Base-by-base conservation (phyloP, 148 eudicot genomes). In the Silene latifolia region DNA sequence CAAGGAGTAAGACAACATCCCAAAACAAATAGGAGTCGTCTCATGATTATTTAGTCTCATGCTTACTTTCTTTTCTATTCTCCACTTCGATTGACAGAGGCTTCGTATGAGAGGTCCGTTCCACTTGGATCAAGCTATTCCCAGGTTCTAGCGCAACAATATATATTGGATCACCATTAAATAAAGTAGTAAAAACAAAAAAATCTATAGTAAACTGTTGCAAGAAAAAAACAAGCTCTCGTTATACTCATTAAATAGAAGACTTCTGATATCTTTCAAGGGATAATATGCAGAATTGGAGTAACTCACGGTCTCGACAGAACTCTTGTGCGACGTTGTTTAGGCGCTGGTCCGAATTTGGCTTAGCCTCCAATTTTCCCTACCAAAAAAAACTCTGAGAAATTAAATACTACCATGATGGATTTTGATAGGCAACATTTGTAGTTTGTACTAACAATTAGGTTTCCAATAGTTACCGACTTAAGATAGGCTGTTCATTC, bases 31-130 rank as follows among this genome's bases (percentile, higher is more conserved):
- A 89, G 80, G 64, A 79, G 84, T 83, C 77, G 82, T 88, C 79
- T 82, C 85, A 83, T 91, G 89, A 85, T 83, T 74, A 72, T 88
- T 81, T 78, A 77, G 79, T 81, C 78, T 81, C 82, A 71, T 68
- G 87, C 93, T 91, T 91, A 91, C 97, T 91, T 87, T 88, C 89
- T 81, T 75, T 86, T 74, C 24, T 76, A 61, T 67, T 81, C 82
- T 81, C 81, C 19, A 70, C 82, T 54, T 83, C 91, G 67, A 73
- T 64, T 20, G 85, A 77, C 18, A 69, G 59, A 44, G 83, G 73
- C 57, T 79, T 82, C 14, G 72, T 71, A 64, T 72, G 72, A 39
- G 80, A 46, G 69, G 83, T 81, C 60, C 75, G 87, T 82, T 80
- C 88, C 74, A 76, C 86, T 83, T 85, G 83, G 67, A 79, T 77